These are phyloP conservation scores for Aspergillus texensis DNA, from an alignment of 2,329 filamentous ascomycete genomes.

Conservation along the genomic window DNA sequence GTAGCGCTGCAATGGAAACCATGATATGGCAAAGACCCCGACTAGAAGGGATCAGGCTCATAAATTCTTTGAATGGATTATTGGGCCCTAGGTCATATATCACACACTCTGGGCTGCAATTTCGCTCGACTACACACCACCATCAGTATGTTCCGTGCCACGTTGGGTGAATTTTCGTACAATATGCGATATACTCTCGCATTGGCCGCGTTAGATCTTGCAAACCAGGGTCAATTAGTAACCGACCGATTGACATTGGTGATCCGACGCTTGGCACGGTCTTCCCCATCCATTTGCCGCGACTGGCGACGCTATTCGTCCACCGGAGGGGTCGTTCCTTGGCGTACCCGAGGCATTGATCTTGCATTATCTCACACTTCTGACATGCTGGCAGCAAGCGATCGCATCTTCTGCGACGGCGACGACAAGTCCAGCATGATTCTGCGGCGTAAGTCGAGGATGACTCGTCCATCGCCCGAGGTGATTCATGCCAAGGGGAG, in stretches of 20 bases:
- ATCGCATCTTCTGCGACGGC: conserved; percentile 19
- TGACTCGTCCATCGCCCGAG: not conserved
- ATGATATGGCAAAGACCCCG: conserved; percentile 15
- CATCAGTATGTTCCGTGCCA: not conserved
- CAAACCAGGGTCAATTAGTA: not conserved
- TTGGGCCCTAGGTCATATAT: conserved; percentile 10
- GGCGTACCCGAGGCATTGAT: conserved; percentile 17
- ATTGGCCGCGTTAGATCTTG: not conserved
- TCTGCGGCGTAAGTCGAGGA: not conserved
- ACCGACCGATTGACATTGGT: not conserved
- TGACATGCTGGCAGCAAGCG: conserved; percentile 14
- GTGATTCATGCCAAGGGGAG: not conserved
- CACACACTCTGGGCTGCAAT: conserved; percentile 16
- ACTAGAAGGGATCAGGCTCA: conserved; percentile 18
- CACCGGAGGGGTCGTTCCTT: conserved; percentile 15
- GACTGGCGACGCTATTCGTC: conserved; percentile 19
- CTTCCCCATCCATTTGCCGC: conserved; percentile 17
- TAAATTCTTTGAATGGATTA: conserved; percentile 19
- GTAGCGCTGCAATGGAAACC: conserved; percentile 16
- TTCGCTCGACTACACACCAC: conserved; percentile 13
- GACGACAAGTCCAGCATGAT: conserved; percentile 21
- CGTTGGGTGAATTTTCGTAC: not conserved
- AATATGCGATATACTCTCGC: not conserved
- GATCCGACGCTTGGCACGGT: conserved; percentile 5
- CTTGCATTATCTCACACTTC: conserved; percentile 8